These are phyloP conservation scores for Phytophthora nicotianae DNA, from an alignment of 352 stramenopile genomes.

Conservation along the genomic window DNA sequence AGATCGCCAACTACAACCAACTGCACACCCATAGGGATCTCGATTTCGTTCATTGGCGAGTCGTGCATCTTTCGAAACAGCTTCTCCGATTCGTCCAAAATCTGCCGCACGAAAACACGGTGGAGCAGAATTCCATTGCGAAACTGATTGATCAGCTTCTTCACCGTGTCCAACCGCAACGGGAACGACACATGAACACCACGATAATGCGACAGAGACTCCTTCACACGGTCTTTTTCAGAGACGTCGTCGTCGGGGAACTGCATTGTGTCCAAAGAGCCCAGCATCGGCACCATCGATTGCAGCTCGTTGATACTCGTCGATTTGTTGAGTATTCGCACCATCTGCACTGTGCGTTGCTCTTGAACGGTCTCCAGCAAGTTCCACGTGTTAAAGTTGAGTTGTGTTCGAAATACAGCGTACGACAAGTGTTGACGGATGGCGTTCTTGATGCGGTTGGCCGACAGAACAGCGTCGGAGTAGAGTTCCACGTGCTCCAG, in stretches of 20 bases:
- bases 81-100: background rate
- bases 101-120: background rate
- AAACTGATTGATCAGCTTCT: background rate
- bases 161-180: background rate
- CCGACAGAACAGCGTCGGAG: conserved; percentile 65
- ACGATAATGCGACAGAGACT: background rate
- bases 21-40: background rate
- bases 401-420: conserved; percentile 43
- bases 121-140: background rate
- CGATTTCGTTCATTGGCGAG: background rate
- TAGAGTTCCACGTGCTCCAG: conserved; percentile 67
- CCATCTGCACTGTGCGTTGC: background rate
- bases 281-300: background rate
- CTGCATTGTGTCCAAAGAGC: background rate
- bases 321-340: background rate
- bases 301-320: background rate
- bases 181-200: background rate
- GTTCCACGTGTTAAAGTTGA: background rate
- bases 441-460: conserved; percentile 75
- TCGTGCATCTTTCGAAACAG: background rate
- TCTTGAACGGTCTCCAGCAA: background rate
- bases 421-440: conserved; percentile 68
- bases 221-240: background rate
- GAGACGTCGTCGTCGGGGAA: background rate
- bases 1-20: background rate